Evolutionary conservation across 2,329 filamentous ascomycete genomes (phyloP), one percentile per base, ranked within the genome.

Genomic region (Pseudomassariella vexata): DNA sequence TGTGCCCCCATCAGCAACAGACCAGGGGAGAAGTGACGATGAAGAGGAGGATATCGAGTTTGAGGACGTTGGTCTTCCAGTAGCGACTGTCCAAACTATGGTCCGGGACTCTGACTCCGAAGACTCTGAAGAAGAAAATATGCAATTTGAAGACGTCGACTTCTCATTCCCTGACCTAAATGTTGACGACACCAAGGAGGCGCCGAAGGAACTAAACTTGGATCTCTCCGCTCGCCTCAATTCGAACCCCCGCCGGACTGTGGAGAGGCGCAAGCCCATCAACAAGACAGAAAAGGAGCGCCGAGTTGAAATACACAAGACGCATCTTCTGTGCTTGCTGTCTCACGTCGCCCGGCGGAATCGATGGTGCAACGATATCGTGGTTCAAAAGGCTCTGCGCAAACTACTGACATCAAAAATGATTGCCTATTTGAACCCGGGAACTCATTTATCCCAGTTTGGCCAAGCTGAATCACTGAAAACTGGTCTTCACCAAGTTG

Each of bases 311-410:
- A 69, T 88, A n/a, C 92, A 98, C 57, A 94, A 90, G 57, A 67
- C 79, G 39, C 89, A 98, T 59, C 44, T 96, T 1, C 62, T 95
- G 10, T 94, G 86, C 52, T 68, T 98, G 2, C 59, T 98, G 11
- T 76, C 79, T 8, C 86, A 96, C 56, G 72, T 81, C 11, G 73
- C 84, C 43, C 67, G 77, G 36, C 78, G 89, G 34, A 98, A 96
- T 51, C 66, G 74, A 34, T 95, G 90, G 87, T 95, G 89, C 60
- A 94, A 94, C 48, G 82, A 90, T 50, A 47, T 63, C 10, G 60
- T 70, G 35, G 74, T 85, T 7, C 86, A 94, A 51, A 70, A 65
- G 24, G 60, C 59, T n/a, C 59, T 94, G 24, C 77, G 73, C 33
- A 62, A 70, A 24, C 66, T 89, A 22, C 55, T 95, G 5, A 69